Evolutionary conservation across 495 filamentous ascomycete genomes (phyloP).

Genomic region (Symbiotaphrina buchneri): DNA sequence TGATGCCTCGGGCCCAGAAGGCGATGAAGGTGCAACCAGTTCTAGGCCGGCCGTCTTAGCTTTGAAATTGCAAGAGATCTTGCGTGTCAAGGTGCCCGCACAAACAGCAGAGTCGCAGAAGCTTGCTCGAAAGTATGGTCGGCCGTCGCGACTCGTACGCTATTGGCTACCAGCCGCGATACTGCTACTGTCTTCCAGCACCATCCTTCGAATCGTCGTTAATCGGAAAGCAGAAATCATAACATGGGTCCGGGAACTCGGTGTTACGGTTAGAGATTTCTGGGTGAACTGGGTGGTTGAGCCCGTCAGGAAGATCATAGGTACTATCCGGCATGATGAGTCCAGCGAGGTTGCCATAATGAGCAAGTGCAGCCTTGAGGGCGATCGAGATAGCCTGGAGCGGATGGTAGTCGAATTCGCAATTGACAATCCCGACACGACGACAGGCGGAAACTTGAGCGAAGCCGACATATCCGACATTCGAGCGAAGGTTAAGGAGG

Average conservation of each 20-base stretch:
- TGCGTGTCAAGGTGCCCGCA: conserved; percentile 32
- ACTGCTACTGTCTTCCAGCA: conserved; percentile 55
- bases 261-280: conserved; percentile 62
- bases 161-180: conserved; percentile 65
- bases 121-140: conserved; percentile 36
- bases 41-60: conserved; percentile 4
- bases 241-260: conserved; percentile 54
- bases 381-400: conserved; percentile 77
- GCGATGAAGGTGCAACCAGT: conserved; percentile 1
- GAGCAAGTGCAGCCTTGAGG: conserved; percentile 72
- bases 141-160: conserved; percentile 50
- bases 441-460: conserved; percentile 21
- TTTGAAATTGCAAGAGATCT: conserved; percentile 40
- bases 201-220: conserved; percentile 50
- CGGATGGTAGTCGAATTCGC: conserved; percentile 96
- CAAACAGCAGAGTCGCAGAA: conserved; percentile 26
- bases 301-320: conserved; percentile 57
- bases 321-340: conserved; percentile 78
- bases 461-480: conserved; percentile 45
- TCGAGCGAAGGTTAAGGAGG: conserved; percentile 57
- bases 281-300: conserved; percentile 91
- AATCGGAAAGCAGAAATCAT: conserved; percentile 49
- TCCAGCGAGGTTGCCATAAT: conserved; percentile 87
- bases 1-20: background rate
- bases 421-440: conserved; percentile 40